Evolutionary conservation across 495 filamentous ascomycete species (phyloP).

Genomic region (Hypoxylon intermedium): DNA sequence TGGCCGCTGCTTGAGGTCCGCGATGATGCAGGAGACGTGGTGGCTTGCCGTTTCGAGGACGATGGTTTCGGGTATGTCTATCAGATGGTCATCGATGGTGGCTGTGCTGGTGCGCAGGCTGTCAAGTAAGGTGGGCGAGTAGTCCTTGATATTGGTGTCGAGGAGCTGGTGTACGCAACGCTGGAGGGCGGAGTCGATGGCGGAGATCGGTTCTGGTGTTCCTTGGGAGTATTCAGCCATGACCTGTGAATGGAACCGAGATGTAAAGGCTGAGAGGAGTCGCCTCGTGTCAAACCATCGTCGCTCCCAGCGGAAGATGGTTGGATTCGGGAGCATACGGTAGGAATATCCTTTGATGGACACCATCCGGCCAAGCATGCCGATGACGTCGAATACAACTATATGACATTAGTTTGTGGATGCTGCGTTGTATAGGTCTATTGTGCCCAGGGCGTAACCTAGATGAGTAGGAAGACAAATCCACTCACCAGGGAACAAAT

Average conservation of each 20-base stretch:
- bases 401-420: conserved; percentile 6
- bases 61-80: conserved; percentile 3
- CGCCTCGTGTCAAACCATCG: conserved; percentile 47
- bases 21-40: conserved; percentile 13
- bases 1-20: neutral
- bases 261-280: conserved; percentile 44
- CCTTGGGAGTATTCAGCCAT: neutral
- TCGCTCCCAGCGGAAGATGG: conserved; percentile 54
- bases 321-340: conserved; percentile 59
- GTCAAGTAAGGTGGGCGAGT: conserved; percentile 42
- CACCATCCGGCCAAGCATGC: conserved; percentile 57
- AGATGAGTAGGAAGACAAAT: neutral
- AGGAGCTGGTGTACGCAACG: neutral
- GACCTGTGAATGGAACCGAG: conserved; percentile 15
- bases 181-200: conserved; percentile 5
- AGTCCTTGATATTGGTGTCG: neutral
- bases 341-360: conserved; percentile 51
- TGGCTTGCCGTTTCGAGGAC: conserved; percentile 11
- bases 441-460: too few relatives aligned
- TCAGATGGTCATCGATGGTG: conserved; percentile 36
- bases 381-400: conserved; percentile 61
- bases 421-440: too few relatives aligned
- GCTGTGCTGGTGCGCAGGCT: conserved; percentile 48
- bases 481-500: conserved; percentile 57
- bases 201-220: conserved; percentile 5